Conservation (phyloP, 495 filamentous ascomycete genomes). For the Cercophora samala region DNA sequence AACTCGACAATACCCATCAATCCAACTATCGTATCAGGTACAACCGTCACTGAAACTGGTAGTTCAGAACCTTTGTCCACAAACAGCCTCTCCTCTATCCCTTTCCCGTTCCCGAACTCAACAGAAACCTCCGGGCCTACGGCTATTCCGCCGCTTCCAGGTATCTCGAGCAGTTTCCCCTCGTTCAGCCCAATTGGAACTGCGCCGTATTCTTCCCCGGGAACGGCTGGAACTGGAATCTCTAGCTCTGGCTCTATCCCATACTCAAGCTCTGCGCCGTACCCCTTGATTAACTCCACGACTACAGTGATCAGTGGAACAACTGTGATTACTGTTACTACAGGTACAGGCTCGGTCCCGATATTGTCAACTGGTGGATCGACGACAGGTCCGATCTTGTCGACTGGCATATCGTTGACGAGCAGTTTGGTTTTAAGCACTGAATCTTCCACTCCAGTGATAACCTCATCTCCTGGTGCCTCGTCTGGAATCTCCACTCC, state of each 20-base stretch:
- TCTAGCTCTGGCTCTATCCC: not conserved
- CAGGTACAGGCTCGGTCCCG: not conserved
- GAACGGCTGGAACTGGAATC: not conserved
- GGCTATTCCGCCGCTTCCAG: constrained; percentile 1
- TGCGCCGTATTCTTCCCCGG: not conserved
- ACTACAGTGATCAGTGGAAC: constrained; percentile 2
- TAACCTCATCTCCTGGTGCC: not conserved
- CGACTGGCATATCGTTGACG: not conserved
- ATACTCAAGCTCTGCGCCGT: constrained; percentile 8
- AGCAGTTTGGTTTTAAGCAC: not conserved
- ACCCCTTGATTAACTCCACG: constrained; percentile 21
- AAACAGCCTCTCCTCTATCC: not conserved
- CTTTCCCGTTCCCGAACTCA: constrained; percentile 22
- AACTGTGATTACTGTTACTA: not conserved
- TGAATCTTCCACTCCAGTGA: not conserved
- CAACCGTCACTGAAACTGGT: not conserved
- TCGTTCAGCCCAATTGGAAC: constrained; percentile 2
- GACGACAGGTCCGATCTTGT: not conserved
- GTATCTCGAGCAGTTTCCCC: constrained; percentile 5
- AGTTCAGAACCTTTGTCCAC: not conserved
- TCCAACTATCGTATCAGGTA: not conserved
- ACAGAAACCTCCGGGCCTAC: constrained; percentile 10
- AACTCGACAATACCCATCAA: constrained; percentile 1
- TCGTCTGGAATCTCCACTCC: constrained; percentile 5
- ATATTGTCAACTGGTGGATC: not conserved